These are phyloP conservation scores for Cystobasidium sp. DNA, from an alignment of 1,284 basidiomycete species.

Conservation along the genomic window DNA sequence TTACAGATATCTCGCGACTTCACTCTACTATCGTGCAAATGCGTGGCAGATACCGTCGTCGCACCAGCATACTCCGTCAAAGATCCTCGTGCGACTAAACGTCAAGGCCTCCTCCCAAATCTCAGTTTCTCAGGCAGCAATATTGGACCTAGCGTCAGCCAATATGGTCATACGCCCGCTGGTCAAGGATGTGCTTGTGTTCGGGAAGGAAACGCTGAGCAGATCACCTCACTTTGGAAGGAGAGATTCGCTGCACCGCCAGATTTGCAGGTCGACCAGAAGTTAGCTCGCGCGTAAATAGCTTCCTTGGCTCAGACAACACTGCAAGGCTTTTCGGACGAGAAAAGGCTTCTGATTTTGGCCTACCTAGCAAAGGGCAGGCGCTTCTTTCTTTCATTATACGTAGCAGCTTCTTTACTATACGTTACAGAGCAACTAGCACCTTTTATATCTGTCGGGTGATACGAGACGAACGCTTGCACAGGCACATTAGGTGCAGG, in stretches of 20 bases:
- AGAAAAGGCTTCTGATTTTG: too few relatives aligned
- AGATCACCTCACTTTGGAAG: constrained; percentile 21
- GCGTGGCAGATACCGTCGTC: constrained; percentile 22
- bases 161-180: background rate
- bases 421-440: too few relatives aligned
- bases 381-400: too few relatives aligned
- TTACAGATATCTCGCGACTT: constrained; percentile 28
- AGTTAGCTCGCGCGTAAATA: background rate
- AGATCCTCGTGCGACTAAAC: constrained; percentile 1
- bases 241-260: constrained; percentile 24
- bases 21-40: constrained; percentile 16
- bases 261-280: constrained; percentile 6
- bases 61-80: constrained; percentile 13
- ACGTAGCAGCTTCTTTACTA: too few relatives aligned
- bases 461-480: too few relatives aligned
- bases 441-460: too few relatives aligned
- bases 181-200: constrained; percentile 17
- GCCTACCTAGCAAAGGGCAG: too few relatives aligned
- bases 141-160: background rate
- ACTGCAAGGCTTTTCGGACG: background rate
- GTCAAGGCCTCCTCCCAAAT: background rate
- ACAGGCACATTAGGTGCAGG: too few relatives aligned
- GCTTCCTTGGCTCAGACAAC: background rate
- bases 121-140: background rate
- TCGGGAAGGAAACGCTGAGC: constrained; percentile 8